A percentile compares a stretch with the other conserved stretches of the same genome.
These are phyloP conservation scores for Trichoderma pleuroti DNA, from an alignment of 2,329 filamentous ascomycete species.

Conservation along the genomic window DNA sequence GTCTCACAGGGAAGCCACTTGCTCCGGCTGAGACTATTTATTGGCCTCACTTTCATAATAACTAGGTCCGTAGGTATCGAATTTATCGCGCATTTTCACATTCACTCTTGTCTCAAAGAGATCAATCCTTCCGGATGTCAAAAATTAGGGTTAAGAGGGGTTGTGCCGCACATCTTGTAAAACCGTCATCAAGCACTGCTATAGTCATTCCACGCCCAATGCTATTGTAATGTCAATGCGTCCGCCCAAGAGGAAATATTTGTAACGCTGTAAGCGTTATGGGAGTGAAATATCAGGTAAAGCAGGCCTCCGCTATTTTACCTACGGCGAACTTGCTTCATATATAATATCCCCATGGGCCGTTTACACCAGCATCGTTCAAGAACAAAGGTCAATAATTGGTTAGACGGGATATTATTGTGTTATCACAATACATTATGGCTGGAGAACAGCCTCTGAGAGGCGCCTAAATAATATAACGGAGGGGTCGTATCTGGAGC, in stretches of 20 bases:
- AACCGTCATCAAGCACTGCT: not conserved
- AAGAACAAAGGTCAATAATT: not conserved
- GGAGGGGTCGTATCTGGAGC: not conserved
- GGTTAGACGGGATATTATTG: not conserved
- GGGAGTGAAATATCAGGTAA: fast-evolving
- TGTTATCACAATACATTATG: fast-evolving
- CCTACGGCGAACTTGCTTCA: not conserved
- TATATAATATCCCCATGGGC: not conserved
- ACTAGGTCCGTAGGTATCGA: not conserved
- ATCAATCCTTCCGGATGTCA: not conserved
- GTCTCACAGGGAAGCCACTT: not conserved
- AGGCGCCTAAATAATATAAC: not conserved
- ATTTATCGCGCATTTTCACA: not conserved
- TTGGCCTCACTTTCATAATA: not conserved
- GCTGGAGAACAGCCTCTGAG: not conserved
- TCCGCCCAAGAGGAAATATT: fast-evolving
- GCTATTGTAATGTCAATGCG: not conserved
- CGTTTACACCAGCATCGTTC: not conserved
- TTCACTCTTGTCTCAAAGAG: not conserved
- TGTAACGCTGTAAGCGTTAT: fast-evolving
- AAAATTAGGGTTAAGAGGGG: not conserved
- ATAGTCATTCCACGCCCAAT: not conserved
- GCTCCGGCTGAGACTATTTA: not conserved
- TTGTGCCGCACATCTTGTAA: not conserved
- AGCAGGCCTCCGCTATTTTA: not conserved